Base-by-base conservation (phyloP, 2,329 filamentous ascomycete genomes). In the Neoarthrinium moseri region DNA sequence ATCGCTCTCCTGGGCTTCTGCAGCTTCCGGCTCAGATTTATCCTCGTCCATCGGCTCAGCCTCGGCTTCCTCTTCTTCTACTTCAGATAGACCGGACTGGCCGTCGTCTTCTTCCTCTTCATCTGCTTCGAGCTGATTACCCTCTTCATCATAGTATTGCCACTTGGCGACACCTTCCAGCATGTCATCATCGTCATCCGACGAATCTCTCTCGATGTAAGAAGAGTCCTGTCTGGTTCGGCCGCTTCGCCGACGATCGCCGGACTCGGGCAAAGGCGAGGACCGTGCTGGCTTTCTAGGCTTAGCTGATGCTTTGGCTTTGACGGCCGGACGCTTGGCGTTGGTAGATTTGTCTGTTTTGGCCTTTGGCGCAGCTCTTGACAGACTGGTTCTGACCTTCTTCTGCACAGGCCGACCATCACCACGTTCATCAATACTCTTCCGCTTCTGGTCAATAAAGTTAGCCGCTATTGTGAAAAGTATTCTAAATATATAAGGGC, bases 161-260 rank as follows among this genome's bases (percentile, higher is more conserved):
- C 80, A 83, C 57, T 78, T 67, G 1, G 78, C 77, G 5, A 83
- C 80, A 2, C 80, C 80, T 37, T 80, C 72, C 20, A 81, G 65
- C 80, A 83, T 83, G 58, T 83, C 80, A 51, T 79, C 73, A 49
- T 83, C 78, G 48, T 83, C 80, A 39, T 78, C 78, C 10, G 73
- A 72, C 10, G 77, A 77, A 45, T 80, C 76, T 24, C 78, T 73
- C 59, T 83, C 80, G 18, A 73, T 70, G 52, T 83, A 83, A 27
- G 69, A 62, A 5, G 76, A 75, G 47, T 61, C 68, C 40, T 65
- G 70, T 51, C 67, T 69, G 5, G 72, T 61, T 39, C 80, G 75
- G n/a, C 78, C 72, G 54, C 79, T 83, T 26, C 78, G 78, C 35
- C 80, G 72, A 29, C 80, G 75, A 51, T 81, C 75, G 2, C 70